phyloP scores from a whole-genome alignment of 306 rosid species.

The Heteromeles arbutifolia region DNA sequence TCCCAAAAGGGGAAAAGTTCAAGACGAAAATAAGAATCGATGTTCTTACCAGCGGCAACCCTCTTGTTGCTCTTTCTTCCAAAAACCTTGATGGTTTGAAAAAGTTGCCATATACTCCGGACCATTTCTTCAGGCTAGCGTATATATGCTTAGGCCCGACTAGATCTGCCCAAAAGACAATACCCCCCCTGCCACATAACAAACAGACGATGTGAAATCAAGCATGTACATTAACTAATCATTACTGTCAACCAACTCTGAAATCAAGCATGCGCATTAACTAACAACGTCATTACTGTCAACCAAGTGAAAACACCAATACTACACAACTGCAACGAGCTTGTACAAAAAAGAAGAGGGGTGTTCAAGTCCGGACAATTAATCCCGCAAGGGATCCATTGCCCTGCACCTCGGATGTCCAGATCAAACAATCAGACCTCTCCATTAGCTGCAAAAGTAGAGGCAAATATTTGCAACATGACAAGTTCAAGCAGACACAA shows the following conservation, averaged over 20 bases:
- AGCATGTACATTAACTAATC: neutral
- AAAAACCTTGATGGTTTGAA: constrained; percentile 79
- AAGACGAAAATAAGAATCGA: neutral
- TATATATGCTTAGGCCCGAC: constrained; percentile 79
- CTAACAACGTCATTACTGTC: neutral
- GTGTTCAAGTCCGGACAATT: neutral
- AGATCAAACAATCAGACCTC: neutral
- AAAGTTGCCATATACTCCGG: constrained; percentile 63
- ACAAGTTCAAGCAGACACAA: neutral
- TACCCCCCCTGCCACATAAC: constrained; percentile 68
- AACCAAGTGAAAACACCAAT: neutral
- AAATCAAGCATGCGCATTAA: neutral
- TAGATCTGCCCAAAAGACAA: constrained; percentile 84
- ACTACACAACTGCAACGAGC: neutral
- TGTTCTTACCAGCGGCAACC: constrained; percentile 74
- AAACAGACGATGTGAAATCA: neutral
- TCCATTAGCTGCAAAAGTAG: neutral
- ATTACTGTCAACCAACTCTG: neutral
- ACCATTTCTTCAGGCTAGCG: constrained; percentile 74
- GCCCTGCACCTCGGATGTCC: neutral
- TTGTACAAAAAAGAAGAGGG: neutral
- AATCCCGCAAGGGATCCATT: neutral
- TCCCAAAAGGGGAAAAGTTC: neutral
- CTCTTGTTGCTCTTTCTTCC: constrained; percentile 82
- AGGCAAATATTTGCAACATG: neutral